A percentile compares a stretch with the other conserved stretches of the same genome.
phyloP scores from a whole-genome alignment of 2,329 filamentous ascomycete species.

The Colletotrichum incanum region DNA sequence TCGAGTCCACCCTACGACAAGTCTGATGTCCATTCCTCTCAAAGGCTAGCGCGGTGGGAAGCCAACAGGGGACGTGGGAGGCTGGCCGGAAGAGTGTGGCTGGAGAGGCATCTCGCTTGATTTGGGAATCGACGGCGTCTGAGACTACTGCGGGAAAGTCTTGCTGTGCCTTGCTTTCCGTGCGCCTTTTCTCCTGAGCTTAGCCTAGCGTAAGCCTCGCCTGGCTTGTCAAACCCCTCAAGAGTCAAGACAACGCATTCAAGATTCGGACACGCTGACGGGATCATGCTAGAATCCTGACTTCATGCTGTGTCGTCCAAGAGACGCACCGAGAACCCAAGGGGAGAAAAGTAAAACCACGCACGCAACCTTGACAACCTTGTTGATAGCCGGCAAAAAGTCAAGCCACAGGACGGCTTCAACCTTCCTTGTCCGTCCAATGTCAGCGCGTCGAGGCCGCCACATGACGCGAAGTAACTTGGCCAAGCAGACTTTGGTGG shows the following conservation, averaged over 20 bases:
- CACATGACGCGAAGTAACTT: constrained; percentile 40
- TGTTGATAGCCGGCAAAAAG: neutral
- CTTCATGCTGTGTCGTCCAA: constrained; percentile 26
- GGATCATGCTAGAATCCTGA: constrained; percentile 31
- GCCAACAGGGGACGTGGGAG: constrained; percentile 1
- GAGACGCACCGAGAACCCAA: constrained; percentile 15
- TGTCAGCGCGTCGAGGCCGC: constrained; percentile 30
- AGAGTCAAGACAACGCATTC: constrained; percentile 21
- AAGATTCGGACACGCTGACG: constrained; percentile 11
- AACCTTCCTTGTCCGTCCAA: constrained; percentile 25
- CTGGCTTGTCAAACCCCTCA: neutral
- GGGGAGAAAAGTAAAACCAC: constrained; percentile 2
- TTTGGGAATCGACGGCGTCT: constrained; percentile 22
- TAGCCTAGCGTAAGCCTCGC: constrained; percentile 16
- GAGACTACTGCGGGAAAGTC: constrained; percentile 33
- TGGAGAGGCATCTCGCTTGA: constrained; percentile 10
- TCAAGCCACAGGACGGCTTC: constrained; percentile 37
- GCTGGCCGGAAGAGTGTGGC: constrained; percentile 9
- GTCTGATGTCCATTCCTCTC: constrained; percentile 14
- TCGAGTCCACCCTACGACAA: constrained; percentile 18
- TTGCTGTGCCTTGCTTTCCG: constrained; percentile 40
- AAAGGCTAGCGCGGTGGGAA: constrained; percentile 15
- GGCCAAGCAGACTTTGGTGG: constrained; percentile 14
- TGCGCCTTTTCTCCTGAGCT: constrained; percentile 6
- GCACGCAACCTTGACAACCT: constrained; percentile 2